Evolutionary conservation across 2,329 filamentous ascomycete genomes (phyloP), one percentile per base, ranked within the genome.

Genomic region (Penicillium sp.): DNA sequence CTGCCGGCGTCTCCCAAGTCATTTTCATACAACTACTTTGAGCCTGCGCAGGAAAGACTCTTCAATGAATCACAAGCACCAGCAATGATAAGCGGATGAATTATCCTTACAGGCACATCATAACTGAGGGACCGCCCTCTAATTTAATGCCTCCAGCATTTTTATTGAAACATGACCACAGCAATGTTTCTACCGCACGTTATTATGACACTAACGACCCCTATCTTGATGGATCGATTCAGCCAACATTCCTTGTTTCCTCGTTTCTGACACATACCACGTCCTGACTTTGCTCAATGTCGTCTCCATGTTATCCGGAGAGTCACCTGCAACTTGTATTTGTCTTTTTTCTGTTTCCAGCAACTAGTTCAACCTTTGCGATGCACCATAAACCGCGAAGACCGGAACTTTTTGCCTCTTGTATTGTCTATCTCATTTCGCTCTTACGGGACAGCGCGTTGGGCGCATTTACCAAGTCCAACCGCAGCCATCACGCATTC

Each of bases 61-160:
- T 78, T 84, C 56, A 73, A 75, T 52, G 81, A 83, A 62, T 74
- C 77, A 55, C 79, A 82, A 54, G 76, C 80, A 3, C 79, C 79
- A n/a, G 79, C 81, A 62, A 73, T 74, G 44, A 77, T 79, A 44
- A 73, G 66, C 57, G 76, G 77, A 21, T 72, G 59, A 70, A 23
- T n/a, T 15, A 55, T 53, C 19, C 11, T 21, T 49, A 55, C 41
- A 29, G 15, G 3, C 31, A 21, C 29, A 23, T 29, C 21, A 50
- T 41, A 29, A 26, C 29, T 41, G 48, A 41, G 19, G 15, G 26
- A 30, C 41, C 19, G 38, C n/a, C 5, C 26, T 29, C 41, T 60
- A 31, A 7, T 35, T 35, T 38, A 9, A 51, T 31, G 13, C n/a
- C 31, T 52, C 29, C 45, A 6, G 30, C 48, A 35, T 38, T 49